These are phyloP conservation scores for Blyttiomyces sp. DNA, from an alignment of 371 early-diverging fungal species.

Conservation along the genomic window DNA sequence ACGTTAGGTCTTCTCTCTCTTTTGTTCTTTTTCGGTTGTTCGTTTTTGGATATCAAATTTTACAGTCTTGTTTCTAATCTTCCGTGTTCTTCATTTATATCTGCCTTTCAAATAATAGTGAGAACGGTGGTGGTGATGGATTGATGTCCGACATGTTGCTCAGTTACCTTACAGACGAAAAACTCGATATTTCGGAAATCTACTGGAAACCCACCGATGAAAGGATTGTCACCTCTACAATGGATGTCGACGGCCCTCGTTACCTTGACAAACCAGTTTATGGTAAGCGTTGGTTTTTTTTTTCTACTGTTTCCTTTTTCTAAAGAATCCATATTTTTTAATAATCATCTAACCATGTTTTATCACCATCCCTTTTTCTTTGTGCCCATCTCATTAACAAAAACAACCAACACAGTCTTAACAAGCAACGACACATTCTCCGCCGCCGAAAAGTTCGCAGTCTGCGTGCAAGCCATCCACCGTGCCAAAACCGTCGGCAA, in stretches of 20 bases:
- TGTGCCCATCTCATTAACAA: no score
- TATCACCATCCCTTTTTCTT: no score
- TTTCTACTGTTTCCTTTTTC: neutral
- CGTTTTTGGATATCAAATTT: no score
- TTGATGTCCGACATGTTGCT: conserved; percentile 2
- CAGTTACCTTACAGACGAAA: neutral
- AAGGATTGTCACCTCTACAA: neutral
- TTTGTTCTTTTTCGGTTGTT: no score
- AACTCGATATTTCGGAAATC: neutral
- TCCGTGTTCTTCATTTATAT: no score
- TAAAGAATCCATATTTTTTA: no score
- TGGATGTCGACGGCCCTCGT: conserved; percentile 6
- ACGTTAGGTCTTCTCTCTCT: neutral
- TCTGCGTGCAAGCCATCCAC: conserved; percentile 1
- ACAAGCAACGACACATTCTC: conserved; percentile 10
- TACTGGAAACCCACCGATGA: conserved; percentile 15
- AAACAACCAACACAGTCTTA: conserved; percentile 7
- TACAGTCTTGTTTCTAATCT: no score
- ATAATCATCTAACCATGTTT: no score
- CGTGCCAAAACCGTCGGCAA: conserved; percentile 8
- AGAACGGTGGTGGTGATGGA: conserved; percentile 8
- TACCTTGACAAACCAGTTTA: conserved; percentile 12
- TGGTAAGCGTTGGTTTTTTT: neutral
- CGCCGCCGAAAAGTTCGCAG: conserved; percentile 16
- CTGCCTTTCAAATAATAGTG: no score